Evolutionary conservation across 2,329 filamentous ascomycete species (phyloP).

Genomic region (Akanthomyces uredinophilus): DNA sequence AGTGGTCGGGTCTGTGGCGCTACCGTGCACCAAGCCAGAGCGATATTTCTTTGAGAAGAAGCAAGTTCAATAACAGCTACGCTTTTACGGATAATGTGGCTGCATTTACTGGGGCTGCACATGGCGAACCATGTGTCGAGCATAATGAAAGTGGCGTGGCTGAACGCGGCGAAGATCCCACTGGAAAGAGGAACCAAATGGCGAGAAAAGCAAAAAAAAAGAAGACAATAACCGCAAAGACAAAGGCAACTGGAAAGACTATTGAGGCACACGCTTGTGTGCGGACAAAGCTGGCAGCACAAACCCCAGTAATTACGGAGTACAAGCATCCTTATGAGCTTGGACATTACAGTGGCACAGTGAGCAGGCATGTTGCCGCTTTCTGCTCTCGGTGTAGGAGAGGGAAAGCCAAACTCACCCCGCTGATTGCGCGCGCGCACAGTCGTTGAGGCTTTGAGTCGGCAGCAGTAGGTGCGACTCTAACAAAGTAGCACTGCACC

Average conservation of each 20-base stretch:
- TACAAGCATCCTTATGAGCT: not conserved
- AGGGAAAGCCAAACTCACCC: not conserved
- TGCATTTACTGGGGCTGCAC: not conserved
- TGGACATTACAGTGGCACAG: not conserved
- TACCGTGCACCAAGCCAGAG: not conserved
- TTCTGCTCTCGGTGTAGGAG: not conserved
- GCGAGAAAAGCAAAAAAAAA: not conserved
- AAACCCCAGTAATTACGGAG: not conserved
- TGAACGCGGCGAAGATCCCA: constrained; percentile 5
- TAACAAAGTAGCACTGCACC: not conserved
- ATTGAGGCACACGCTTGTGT: not conserved
- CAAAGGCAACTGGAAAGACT: not conserved
- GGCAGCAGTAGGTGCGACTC: not conserved
- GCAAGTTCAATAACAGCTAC: not conserved
- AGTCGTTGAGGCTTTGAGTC: not conserved
- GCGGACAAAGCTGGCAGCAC: not conserved
- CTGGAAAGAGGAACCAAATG: not conserved
- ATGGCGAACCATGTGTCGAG: constrained; percentile 12
- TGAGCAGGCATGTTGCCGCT: not conserved
- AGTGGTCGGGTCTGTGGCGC: not conserved
- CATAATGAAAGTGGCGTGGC: constrained; percentile 6
- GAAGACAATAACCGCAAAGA: not conserved
- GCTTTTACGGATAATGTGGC: not conserved
- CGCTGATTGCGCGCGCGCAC: not conserved
- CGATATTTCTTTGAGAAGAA: not conserved